phyloP scores from a whole-genome alignment of 352 stramenopile genomes.

The Thalassiosira delicatula region DNA sequence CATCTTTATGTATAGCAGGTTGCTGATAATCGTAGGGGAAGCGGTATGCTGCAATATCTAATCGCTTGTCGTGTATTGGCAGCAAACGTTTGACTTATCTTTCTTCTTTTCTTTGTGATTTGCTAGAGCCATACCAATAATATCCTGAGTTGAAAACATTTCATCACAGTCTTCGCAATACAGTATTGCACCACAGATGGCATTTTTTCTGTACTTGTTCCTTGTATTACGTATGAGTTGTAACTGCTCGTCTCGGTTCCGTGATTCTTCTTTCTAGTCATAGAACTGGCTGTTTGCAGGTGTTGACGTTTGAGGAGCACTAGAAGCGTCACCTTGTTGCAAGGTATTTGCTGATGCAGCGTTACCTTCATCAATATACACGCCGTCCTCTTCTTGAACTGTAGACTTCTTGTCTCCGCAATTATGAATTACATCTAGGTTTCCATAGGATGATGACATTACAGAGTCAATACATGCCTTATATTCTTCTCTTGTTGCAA shows the following conservation, averaged over 20 bases:
- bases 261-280: neutral
- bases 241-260: neutral
- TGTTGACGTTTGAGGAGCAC: neutral
- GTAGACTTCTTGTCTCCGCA: neutral
- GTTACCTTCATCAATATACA: neutral
- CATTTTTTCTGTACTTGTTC: constrained; percentile 9
- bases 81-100: neutral
- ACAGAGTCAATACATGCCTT: constrained; percentile 18
- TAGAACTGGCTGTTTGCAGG: constrained; percentile 3
- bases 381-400: neutral
- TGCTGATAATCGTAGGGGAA: too few species aligned
- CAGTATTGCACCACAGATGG: constrained; percentile 11
- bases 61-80: neutral
- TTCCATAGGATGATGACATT: constrained; percentile 15
- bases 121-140: constrained; percentile 17
- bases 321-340: neutral
- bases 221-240: constrained; percentile 4
- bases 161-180: constrained; percentile 11
- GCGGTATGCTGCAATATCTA: constrained; percentile 28
- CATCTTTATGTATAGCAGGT: too few species aligned
- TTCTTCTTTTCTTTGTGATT: constrained; percentile 7
- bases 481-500: constrained; percentile 18
- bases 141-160: neutral
- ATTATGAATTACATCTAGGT: neutral
- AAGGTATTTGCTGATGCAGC: neutral